These are phyloP conservation scores for Fraxinus floribunda DNA, from an alignment of 305 asterid genomes.

Conservation along the genomic window DNA sequence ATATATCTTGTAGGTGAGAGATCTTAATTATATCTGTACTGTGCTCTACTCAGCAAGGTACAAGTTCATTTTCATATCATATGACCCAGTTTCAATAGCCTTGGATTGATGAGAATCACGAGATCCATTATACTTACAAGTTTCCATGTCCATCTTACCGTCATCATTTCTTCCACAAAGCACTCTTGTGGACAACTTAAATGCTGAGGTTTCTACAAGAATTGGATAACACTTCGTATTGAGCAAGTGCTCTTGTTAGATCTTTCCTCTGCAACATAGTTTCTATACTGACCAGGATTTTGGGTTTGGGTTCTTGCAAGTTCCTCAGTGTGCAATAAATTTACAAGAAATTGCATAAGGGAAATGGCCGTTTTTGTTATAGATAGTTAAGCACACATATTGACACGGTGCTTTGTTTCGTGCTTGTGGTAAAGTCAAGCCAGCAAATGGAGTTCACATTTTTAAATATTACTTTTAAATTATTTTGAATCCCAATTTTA, in stretches of 20 bases:
- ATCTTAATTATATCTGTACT: not conserved
- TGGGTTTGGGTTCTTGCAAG: not conserved
- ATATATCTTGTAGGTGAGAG: not conserved
- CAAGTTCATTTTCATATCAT: not conserved
- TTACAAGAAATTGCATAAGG: not conserved
- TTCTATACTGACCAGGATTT: not conserved
- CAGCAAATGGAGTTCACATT: not conserved
- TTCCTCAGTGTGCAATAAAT: not conserved
- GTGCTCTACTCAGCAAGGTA: not conserved
- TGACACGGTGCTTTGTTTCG: not conserved
- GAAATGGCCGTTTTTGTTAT: not conserved
- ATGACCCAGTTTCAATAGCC: not conserved
- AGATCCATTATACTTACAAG: not conserved
- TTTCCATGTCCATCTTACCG: not conserved
- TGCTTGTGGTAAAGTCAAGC: not conserved
- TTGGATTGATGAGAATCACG: not conserved
- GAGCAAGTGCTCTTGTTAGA: not conserved
- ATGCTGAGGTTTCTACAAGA: not conserved
- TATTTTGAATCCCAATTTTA: not conserved
- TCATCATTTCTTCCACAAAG: not conserved
- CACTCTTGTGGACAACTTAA: not conserved
- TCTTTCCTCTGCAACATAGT: not conserved
- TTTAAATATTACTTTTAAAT: not conserved
- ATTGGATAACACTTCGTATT: not conserved
- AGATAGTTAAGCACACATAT: not conserved